Evolutionary conservation across 768 basidiomycete genomes (phyloP), one percentile per base, ranked within the genome.

Genomic region (Chalciporus pseudorubinellus): DNA sequence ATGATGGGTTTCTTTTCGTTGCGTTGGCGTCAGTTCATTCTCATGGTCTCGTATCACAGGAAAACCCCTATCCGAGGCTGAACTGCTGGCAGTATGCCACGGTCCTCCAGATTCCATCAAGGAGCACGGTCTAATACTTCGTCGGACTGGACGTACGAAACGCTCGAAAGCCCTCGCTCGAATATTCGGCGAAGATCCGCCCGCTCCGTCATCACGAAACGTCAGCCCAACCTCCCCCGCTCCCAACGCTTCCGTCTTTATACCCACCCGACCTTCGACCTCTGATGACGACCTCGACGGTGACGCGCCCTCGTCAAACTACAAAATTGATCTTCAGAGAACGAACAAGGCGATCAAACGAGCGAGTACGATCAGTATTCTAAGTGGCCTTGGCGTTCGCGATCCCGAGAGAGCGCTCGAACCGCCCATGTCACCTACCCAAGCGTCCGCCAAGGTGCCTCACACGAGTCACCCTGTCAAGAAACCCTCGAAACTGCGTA

Each of bases 351-450:
- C 66, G 4, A 63, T 70, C 45, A 95, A 97, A 60, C 88, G 97
- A 19, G 97, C 97, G 1, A 95, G 93, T 62, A 90, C 92, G 0
- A 83, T 98, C 65, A 95, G 93, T 68, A 82, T 99, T 55, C 85
- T 99, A 65, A 94, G 90, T 47, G 93, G 92, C 0, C 80, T 99
- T 9, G 95, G 95, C 21, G 93, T 94, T 1, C 81, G 77, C n/a
- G 80, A 90, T 57, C 85, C 85, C 0, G 87, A 91, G 63, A 79
- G 75, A 47, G 77, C 83, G 0, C 74, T 87, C 29, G 81, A 85
- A 38, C 68, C 72, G 0, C 79, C 82, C 8, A 76, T 79, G 10
- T 83, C 83, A 0, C 79, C 83, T 6, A 75, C 78, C 0, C 60
- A 62, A 21, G 43, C 58, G 8, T 34, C 64, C 3, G 14, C 55